These are phyloP conservation scores for Acanthamoeba triangularis DNA, from an alignment of 208 protist species.

Conservation along the genomic window DNA sequence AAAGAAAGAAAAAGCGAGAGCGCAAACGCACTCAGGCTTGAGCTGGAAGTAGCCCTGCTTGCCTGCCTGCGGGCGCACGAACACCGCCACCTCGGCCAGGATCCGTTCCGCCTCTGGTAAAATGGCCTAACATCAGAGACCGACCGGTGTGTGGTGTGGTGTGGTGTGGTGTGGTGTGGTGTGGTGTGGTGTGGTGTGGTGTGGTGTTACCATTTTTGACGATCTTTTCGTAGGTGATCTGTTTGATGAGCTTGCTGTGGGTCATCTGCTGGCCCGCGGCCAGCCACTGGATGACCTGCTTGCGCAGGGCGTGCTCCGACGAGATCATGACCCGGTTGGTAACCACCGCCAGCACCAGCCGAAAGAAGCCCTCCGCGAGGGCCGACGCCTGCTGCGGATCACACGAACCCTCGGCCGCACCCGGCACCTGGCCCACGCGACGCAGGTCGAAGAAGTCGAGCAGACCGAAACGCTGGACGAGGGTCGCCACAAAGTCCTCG, in stretches of 20 bases:
- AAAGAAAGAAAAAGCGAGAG: neutral
- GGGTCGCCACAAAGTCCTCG: constrained; percentile 35
- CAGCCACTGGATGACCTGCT: constrained; percentile 69
- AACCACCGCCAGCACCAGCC: neutral
- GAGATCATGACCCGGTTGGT: constrained; percentile 44
- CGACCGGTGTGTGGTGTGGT: neutral
- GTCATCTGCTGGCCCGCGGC: constrained; percentile 31
- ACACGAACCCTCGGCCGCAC: neutral
- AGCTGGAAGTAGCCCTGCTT: constrained; percentile 67
- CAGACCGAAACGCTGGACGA: neutral
- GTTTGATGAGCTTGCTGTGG: constrained; percentile 58
- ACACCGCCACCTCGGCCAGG: constrained; percentile 21
- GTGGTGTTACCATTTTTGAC: neutral
- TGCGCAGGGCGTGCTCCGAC: constrained; percentile 31
- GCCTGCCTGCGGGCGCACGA: constrained; percentile 38
- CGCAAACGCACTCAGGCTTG: neutral
- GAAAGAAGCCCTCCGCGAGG: constrained; percentile 23
- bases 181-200: neutral
- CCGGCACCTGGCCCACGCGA: neutral
- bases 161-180: neutral
- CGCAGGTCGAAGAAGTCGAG: constrained; percentile 3
- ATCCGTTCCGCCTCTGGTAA: constrained; percentile 32
- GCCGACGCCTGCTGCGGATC: neutral
- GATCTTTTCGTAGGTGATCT: constrained; percentile 55
- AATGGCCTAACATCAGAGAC: neutral